Evolutionary conservation across 2,329 filamentous ascomycete species (phyloP).

Genomic region (Claviceps monticola): DNA sequence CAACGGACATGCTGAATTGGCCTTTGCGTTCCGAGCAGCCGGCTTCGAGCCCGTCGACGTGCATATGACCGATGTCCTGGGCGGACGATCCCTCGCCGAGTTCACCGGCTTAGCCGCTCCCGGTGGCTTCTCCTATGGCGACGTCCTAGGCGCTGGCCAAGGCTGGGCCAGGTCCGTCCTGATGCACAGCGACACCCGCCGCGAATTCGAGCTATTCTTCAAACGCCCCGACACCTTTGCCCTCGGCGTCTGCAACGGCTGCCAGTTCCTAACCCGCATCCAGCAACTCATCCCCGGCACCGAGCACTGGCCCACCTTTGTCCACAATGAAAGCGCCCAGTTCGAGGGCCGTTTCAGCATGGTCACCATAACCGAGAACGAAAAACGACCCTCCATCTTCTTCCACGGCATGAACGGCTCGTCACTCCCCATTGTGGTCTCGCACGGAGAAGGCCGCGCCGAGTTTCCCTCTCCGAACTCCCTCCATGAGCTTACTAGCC

Average conservation of each 20-base stretch:
- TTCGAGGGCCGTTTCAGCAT: slow-evolving; percentile 83
- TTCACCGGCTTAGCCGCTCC: slow-evolving; percentile 89
- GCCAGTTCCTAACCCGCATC: slow-evolving; percentile 75
- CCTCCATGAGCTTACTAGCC: slow-evolving; percentile 41
- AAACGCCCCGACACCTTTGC: slow-evolving; percentile 78
- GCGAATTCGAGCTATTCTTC: slow-evolving; percentile 78
- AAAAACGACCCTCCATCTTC: slow-evolving; percentile 57
- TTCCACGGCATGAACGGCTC: slow-evolving; percentile 77
- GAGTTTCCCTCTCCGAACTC: slow-evolving; percentile 44
- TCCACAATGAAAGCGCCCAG: slow-evolving; percentile 71
- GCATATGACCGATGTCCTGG: slow-evolving; percentile 89
- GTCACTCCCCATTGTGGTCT: slow-evolving; percentile 70
- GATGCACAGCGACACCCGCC: slow-evolving; percentile 61
- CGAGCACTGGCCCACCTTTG: slow-evolving; percentile 70
- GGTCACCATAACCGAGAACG: slow-evolving; percentile 57
- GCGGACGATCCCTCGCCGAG: slow-evolving; percentile 62
- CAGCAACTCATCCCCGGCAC: slow-evolving; percentile 80
- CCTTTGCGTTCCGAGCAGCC: slow-evolving; percentile 82
- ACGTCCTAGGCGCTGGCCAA: slow-evolving; percentile 75
- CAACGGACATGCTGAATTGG: slow-evolving; percentile 95
- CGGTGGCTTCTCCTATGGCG: slow-evolving; percentile 91
- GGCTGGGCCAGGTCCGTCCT: slow-evolving; percentile 94
- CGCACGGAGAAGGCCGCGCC: slow-evolving; percentile 84
- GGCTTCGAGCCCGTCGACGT: slow-evolving; percentile 88
- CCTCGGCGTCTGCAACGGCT: slow-evolving; percentile 92